Percentiles rank a stretch among this genome's conserved stretches.
Evolutionary conservation across 2,329 filamentous ascomycete species (phyloP).

Genomic region (Herpotrichia juniperi): DNA sequence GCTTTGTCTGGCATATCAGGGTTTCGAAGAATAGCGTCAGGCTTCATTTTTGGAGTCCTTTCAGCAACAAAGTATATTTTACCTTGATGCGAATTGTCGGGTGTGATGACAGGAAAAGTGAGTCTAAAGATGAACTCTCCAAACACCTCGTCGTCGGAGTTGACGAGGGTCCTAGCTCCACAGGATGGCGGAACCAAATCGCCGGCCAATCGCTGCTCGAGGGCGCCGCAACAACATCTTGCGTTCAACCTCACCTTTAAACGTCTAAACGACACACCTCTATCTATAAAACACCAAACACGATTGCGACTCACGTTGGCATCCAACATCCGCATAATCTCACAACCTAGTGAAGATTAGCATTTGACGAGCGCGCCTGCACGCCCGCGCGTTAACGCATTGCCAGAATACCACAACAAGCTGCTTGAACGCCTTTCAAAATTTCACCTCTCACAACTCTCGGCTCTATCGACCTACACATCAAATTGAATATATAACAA

Average conservation of each 20-base stretch:
- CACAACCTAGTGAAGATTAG: not conserved
- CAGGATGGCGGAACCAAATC: not conserved
- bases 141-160: too few relatives aligned
- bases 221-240: not conserved
- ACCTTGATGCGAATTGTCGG: too few relatives aligned
- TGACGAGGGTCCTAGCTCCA: not conserved
- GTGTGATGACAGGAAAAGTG: too few relatives aligned
- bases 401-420: not conserved
- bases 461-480: not conserved
- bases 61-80: too few relatives aligned
- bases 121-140: too few relatives aligned
- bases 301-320: not conserved
- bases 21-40: too few relatives aligned
- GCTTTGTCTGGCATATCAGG: too few relatives aligned
- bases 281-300: not conserved
- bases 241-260: not conserved
- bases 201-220: not conserved
- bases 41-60: too few relatives aligned
- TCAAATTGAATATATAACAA: not conserved
- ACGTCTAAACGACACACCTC: not conserved
- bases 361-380: not conserved
- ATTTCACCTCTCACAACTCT: not conserved
- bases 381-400: not conserved
- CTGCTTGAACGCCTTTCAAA: not conserved
- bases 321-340: not conserved